Percentiles rank a stretch among this genome's conserved stretches.
phyloP scores from a whole-genome alignment of 495 filamentous ascomycete genomes.

The Penicillium parvum region DNA sequence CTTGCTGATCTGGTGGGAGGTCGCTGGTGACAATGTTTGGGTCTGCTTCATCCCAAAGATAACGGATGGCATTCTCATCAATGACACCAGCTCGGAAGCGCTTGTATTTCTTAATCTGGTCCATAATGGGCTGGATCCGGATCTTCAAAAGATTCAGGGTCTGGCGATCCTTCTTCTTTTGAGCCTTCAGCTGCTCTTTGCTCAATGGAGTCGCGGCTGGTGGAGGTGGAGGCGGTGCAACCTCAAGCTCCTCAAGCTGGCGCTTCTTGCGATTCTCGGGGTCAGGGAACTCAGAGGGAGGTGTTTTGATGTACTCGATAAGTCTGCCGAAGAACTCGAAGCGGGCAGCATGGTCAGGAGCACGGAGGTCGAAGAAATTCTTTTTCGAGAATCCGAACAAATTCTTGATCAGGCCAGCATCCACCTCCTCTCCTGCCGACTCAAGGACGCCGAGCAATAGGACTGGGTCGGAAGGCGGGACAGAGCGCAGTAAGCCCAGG shows the following conservation, averaged over 20 bases:
- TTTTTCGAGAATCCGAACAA: constrained; percentile 80
- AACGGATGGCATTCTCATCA: constrained; percentile 63
- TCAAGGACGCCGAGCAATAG: constrained; percentile 81
- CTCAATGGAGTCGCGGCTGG: constrained; percentile 50
- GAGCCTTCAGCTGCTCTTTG: constrained; percentile 73
- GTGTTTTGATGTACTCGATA: constrained; percentile 66
- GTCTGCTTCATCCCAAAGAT: constrained; percentile 78
- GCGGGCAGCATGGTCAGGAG: constrained; percentile 62
- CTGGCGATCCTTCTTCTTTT: constrained; percentile 75
- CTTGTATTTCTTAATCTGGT: constrained; percentile 83
- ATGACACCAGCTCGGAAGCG: constrained; percentile 79
- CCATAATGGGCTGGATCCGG: constrained; percentile 87
- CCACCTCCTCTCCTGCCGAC: constrained; percentile 50
- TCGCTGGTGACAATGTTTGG: constrained; percentile 78
- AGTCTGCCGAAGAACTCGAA: constrained; percentile 72
- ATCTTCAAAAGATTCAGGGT: constrained; percentile 81
- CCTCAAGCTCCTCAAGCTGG: constrained; percentile 66
- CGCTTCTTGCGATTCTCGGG: constrained; percentile 79
- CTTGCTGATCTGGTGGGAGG: constrained; percentile 53
- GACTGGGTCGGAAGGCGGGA: constrained; percentile 84
- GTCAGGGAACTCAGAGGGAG: constrained; percentile 82
- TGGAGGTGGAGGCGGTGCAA: constrained; percentile 67
- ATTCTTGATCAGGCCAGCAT: constrained; percentile 60
- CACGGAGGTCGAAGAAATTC: constrained; percentile 64
- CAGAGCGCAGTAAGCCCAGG: constrained; percentile 64